Evolutionary conservation across 345 rosid species (phyloP), one percentile per base, ranked within the genome.

Genomic region (Rhodamnia rubescens): DNA sequence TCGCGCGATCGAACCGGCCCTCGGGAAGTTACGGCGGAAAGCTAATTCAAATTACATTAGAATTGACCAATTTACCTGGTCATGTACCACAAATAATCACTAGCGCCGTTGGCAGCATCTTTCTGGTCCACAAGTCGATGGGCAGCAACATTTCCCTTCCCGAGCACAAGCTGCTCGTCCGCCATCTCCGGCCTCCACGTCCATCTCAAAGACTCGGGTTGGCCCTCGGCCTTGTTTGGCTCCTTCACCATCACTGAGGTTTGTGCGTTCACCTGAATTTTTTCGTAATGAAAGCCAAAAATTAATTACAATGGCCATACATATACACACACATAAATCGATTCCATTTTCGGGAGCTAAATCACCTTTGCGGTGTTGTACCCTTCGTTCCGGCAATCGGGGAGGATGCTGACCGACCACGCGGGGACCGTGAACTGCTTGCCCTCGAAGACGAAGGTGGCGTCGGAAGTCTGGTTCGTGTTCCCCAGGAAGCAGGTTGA

Each of bases 81-180:
- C 94, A 94, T 90, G 50, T 92, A 90, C 96, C 98, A 94, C 64
- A 95, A 85, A 86, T 95, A 93, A 86, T 94, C 98, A 86, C 88
- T 91, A 10, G 85, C 86, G 86, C 90, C 96, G 87, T 90, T 89
- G 3, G 92, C 88, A 5, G 88, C 87, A 0, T 80, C 85, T 84
- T 96, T 96, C 83, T 94, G 96, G 85, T 96, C 98, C 16, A 93
- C 22, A 40, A 94, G 84, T 50, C 84, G 80, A 54, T 86, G 84
- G 2, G 87, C 57, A 5, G 90, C 53, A 64, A 88, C 84, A 16
- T 86, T 69, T 52, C 94, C 92, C 14, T 86, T 90, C 51, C 94
- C 89, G 87, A 59, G 80, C 21, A 87, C 53, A 21, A 89, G 83
- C 11, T 89, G 26, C 47, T 87, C 82, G 3, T 85, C 88, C 22